phyloP scores from a whole-genome alignment of 148 eudicot species.

The Arbutus unedo region DNA sequence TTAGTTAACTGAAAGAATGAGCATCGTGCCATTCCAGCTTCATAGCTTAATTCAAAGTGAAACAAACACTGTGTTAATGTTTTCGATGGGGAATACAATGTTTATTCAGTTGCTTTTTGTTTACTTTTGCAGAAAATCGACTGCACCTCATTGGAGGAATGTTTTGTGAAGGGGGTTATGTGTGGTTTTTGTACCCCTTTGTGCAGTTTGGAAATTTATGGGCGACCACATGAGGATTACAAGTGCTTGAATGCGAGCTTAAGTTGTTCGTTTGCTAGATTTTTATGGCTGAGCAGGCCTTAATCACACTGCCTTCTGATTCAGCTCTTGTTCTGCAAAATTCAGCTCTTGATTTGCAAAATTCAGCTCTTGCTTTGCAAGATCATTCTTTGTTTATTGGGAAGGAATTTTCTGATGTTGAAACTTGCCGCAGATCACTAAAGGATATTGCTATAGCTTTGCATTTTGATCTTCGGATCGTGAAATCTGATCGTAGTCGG shows the following conservation, averaged over 20 bases:
- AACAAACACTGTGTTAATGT: not conserved
- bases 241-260: slow-evolving; percentile 13
- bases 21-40: not conserved
- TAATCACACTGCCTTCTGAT: slow-evolving; percentile 28
- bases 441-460: slow-evolving; percentile 85
- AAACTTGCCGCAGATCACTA: slow-evolving; percentile 77
- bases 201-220: not conserved
- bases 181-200: not conserved
- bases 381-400: slow-evolving; percentile 65
- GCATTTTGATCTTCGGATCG: slow-evolving; percentile 91
- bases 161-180: slow-evolving; percentile 1
- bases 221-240: slow-evolving; percentile 23
- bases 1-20: not conserved
- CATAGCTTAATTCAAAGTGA: not conserved
- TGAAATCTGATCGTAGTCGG: slow-evolving; percentile 93
- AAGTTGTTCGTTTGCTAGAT: slow-evolving; percentile 12
- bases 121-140: slow-evolving; percentile 1
- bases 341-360: slow-evolving; percentile 23
- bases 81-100: not conserved
- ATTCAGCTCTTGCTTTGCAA: slow-evolving; percentile 32
- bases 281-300: slow-evolving; percentile 45
- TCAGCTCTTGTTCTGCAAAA: slow-evolving; percentile 36
- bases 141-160: not conserved
- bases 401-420: slow-evolving; percentile 91
- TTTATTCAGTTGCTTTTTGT: not conserved